A percentile compares a stretch with the other conserved stretches of the same genome.
phyloP scores from a whole-genome alignment of 495 filamentous ascomycete species.

The Penicillium dipodomyicola region DNA sequence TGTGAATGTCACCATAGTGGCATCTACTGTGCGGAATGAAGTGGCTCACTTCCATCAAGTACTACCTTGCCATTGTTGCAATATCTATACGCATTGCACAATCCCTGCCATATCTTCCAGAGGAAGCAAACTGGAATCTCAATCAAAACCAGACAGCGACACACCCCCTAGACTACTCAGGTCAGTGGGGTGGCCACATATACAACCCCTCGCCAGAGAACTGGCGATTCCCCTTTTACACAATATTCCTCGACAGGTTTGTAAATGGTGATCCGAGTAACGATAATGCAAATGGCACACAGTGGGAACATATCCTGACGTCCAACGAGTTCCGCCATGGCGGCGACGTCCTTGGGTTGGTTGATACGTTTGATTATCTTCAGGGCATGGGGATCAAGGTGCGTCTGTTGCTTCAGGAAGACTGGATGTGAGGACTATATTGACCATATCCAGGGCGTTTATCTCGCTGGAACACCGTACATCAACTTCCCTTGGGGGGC shows the following conservation, averaged over 20 bases:
- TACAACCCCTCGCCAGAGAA: constrained; percentile 37
- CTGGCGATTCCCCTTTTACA: constrained; percentile 43
- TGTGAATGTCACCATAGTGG: constrained; percentile 16
- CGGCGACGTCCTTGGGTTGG: constrained; percentile 34
- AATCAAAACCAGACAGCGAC: constrained; percentile 32
- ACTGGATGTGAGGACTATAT: constrained; percentile 7
- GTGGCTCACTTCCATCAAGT: constrained; percentile 10
- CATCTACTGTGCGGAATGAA: constrained; percentile 16
- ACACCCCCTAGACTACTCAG: constrained; percentile 35
- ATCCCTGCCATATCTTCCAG: constrained; percentile 25
- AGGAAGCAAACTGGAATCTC: constrained; percentile 37
- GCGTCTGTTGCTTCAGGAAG: constrained; percentile 10
- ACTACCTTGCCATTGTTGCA: constrained; percentile 17
- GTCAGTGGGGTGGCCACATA: constrained; percentile 36
- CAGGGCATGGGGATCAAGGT: constrained; percentile 39
- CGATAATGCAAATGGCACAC: constrained; percentile 38
- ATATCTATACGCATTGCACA: constrained; percentile 14
- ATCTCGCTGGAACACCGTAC: constrained; percentile 35
- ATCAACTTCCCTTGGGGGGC: constrained; percentile 40
- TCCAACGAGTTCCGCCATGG: constrained; percentile 40
- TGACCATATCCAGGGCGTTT: constrained; percentile 6
- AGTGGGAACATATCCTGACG: constrained; percentile 38
- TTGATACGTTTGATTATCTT: constrained; percentile 39
- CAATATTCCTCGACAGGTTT: constrained; percentile 37
- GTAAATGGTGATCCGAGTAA: constrained; percentile 42